Evolutionary conservation across 176 grass and related monocot species (phyloP).

Genomic region (Oropetium thomaeum): DNA sequence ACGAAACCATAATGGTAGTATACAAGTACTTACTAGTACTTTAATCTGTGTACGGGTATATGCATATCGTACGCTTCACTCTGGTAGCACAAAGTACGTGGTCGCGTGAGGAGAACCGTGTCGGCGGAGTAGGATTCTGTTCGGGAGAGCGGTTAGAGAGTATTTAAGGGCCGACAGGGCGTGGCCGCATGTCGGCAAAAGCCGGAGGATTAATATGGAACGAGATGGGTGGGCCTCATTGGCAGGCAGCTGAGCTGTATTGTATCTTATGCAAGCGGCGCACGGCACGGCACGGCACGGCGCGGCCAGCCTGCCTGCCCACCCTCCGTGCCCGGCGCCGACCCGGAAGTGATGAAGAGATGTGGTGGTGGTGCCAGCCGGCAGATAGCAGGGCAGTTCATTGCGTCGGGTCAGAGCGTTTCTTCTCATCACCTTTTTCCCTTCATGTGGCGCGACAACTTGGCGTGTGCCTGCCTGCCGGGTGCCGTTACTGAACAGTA

Average conservation of each 20-base stretch:
- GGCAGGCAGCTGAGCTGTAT: background rate
- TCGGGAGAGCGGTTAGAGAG: background rate
- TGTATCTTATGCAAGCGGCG: background rate
- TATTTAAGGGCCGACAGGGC: constrained; percentile 31
- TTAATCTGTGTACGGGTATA: background rate
- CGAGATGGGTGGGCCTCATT: background rate
- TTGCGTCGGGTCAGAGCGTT: background rate
- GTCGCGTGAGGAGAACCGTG: background rate
- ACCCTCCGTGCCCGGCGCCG: background rate
- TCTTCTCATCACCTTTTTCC: background rate
- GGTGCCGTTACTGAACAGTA: background rate
- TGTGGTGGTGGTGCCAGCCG: background rate
- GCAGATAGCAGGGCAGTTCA: background rate
- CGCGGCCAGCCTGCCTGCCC: background rate
- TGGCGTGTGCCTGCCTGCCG: background rate
- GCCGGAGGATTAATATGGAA: background rate
- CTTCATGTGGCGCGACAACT: background rate
- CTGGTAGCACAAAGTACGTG: background rate
- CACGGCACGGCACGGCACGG: background rate
- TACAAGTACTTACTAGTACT: background rate
- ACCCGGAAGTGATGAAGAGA: background rate
- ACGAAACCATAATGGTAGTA: too few relatives aligned
- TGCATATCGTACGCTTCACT: background rate
- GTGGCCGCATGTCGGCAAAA: constrained; percentile 35
- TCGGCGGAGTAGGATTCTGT: background rate